Conservation (phyloP, 345 rosid species). For the Boechera retrofracta region DNA sequence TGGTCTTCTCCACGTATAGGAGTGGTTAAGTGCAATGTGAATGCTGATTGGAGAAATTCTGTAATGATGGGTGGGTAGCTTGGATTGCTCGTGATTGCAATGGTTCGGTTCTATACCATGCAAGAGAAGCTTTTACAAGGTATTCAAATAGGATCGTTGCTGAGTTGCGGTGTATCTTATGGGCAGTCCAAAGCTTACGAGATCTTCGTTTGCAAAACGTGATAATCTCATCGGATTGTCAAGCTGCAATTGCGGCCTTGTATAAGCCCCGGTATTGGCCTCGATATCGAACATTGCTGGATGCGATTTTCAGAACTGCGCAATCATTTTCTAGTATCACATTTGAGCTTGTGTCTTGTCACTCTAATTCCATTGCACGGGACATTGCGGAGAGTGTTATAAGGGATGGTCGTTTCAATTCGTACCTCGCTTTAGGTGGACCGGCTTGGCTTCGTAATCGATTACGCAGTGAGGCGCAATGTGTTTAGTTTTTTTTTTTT, state of each 20-base stretch:
- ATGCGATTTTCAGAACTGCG: background rate
- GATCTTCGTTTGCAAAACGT: background rate
- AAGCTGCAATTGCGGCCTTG: background rate
- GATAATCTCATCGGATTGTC: slow-evolving; percentile 3
- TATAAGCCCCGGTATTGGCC: background rate
- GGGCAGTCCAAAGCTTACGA: background rate
- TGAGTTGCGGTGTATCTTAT: background rate
- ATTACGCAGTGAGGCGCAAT: background rate
- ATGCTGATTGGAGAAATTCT: background rate
- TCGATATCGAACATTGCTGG: background rate
- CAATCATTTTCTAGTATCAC: background rate
- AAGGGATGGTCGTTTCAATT: background rate
- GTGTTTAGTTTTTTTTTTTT: background rate
- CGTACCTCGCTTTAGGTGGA: background rate
- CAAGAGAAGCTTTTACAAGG: background rate
- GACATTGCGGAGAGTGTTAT: background rate
- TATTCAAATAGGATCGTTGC: background rate
- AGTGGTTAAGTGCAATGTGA: background rate
- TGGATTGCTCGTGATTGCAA: background rate
- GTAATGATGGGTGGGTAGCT: background rate
- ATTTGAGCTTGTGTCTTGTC: background rate
- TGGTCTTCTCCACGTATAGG: background rate
- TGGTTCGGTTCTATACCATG: background rate
- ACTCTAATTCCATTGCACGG: background rate
- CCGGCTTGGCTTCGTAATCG: background rate